Base-by-base conservation (phyloP, 1,284 basidiomycete species). In the Wallemia ichthyophaga region DNA sequence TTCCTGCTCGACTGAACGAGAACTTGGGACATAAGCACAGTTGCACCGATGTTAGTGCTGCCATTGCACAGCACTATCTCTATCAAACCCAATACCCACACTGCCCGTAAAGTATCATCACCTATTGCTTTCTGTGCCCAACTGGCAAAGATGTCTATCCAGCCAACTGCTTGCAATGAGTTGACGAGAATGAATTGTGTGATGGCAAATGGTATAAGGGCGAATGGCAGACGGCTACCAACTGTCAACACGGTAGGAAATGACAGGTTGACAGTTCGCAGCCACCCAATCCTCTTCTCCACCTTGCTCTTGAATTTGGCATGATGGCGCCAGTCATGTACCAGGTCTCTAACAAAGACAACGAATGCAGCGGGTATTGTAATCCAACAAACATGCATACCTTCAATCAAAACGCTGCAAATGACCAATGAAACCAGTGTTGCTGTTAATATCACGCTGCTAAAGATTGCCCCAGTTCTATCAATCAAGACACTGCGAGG, bases 181-280 rank as follows among this genome's bases (percentile, higher is more conserved):
- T 92, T 83, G 59, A 94, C 87, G 57, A 96, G 78, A 65, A 96
- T 87, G 71, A 96, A 96, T 73, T 94, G 88, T 2, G 83, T 81
- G 68, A 96, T 88, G 0, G 89, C 85, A 66, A 96, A 96, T 0
- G 88, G 88, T 11, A 95, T 73, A 5, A 96, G 77, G 11, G 78
- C 76, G 61, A 87, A 76, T 0, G 87, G 87, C 0, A 91, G 73
- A 11, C 83, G 76, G 0, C 78, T 76, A 1, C 82, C 69, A 0
- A 84, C 80, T 19, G 75, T 77, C 64, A 76, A 73, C 37, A 85
- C 76, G 0, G 83, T 89, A 0, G 87, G 89, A 66, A 88, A 85
- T n/a, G 66, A 62, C 25, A 59, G 48, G 11, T 62, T 61, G 27
- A 70, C 17, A 2, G 56, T 53, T 21, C 64, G 58, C 11, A 59